Conservation (phyloP, 2,329 filamentous ascomycete genomes). For the Ilyonectria sp. region DNA sequence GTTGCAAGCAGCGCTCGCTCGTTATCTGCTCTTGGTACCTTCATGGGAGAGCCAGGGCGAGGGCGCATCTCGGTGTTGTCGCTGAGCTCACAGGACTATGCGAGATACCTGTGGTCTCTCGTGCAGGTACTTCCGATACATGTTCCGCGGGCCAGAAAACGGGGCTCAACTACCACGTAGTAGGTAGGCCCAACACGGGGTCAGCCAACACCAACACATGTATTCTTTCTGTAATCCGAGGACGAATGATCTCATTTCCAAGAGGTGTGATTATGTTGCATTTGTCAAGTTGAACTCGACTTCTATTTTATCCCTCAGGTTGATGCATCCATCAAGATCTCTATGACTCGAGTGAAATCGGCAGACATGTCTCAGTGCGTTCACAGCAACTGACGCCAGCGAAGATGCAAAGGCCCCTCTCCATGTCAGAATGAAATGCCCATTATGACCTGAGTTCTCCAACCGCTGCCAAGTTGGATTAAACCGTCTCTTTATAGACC, state of each 20-base stretch:
- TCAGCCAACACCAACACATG: no score
- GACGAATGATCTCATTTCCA: not conserved
- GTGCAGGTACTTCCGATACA: conserved; percentile 8
- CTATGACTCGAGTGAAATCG: not conserved
- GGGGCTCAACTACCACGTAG: not conserved
- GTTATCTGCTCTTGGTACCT: conserved; percentile 17
- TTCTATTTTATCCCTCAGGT: not conserved
- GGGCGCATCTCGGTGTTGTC: conserved; percentile 17
- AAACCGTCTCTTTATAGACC: not conserved
- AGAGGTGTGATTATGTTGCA: not conserved
- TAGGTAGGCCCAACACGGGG: not conserved
- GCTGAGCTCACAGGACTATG: conserved; percentile 22
- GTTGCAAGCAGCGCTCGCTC: conserved; percentile 21
- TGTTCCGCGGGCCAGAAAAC: no score
- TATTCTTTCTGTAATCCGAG: not conserved
- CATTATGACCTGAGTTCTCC: not conserved
- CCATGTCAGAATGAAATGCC: no score
- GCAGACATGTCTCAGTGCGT: not conserved
- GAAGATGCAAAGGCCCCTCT: no score
- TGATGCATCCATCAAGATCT: not conserved
- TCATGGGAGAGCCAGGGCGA: conserved; percentile 22
- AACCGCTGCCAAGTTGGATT: not conserved
- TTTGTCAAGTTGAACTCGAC: not conserved
- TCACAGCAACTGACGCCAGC: no score
- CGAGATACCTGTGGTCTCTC: conserved; percentile 17